phyloP scores from a whole-genome alignment of 2,329 filamentous ascomycete genomes.

The Penicillium sp. region DNA sequence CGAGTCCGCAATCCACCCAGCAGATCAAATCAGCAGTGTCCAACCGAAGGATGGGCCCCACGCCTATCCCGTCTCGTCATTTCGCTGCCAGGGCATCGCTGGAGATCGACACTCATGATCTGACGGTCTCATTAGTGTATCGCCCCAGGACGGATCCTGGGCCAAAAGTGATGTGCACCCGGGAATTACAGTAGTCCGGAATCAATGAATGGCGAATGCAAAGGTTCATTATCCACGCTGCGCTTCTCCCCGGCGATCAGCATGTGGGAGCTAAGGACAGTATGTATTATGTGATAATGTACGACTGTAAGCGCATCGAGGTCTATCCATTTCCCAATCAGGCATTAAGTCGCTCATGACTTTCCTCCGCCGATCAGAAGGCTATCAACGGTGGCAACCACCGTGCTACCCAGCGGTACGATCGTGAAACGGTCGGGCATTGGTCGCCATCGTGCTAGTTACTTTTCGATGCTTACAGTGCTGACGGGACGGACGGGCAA shows the following conservation, averaged over 20 bases:
- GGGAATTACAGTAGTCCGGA: neutral
- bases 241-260: constrained; percentile 11
- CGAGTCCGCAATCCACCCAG: neutral
- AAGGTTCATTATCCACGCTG: no score
- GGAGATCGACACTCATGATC: constrained; percentile 21
- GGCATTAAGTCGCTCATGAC: constrained; percentile 14
- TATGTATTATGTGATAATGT: no score
- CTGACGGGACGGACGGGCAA: neutral
- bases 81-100: constrained; percentile 16
- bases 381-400: constrained; percentile 27
- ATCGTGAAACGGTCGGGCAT: constrained; percentile 30
- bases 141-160: neutral
- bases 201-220: no score
- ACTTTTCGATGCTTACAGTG: neutral
- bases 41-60: constrained; percentile 7
- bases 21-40: neutral
- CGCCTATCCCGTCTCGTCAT: constrained; percentile 24
- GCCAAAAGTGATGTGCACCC: neutral
- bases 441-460: constrained; percentile 7
- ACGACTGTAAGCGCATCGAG: neutral
- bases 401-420: constrained; percentile 17
- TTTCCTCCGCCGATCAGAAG: constrained; percentile 21
- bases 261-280: constrained; percentile 15
- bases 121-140: neutral
- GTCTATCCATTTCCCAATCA: constrained; percentile 21